Evolutionary conservation across 352 stramenopile species (phyloP).

Genomic region (Phytophthora pinifolia): DNA sequence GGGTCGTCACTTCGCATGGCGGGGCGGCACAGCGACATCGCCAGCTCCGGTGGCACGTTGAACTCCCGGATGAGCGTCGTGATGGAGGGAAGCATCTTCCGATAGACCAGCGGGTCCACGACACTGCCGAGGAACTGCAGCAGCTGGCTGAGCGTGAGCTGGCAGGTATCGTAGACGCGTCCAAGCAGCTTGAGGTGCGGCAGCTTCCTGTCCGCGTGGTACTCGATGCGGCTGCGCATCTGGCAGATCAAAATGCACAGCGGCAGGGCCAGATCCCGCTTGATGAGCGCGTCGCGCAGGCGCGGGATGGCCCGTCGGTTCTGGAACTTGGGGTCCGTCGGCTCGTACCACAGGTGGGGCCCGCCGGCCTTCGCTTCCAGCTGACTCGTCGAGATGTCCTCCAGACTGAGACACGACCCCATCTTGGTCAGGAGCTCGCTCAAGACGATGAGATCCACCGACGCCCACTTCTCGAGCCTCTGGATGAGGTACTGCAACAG

Average conservation of each 20-base stretch:
- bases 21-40: constrained; percentile 77
- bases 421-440: constrained; percentile 89
- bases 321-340: constrained; percentile 76
- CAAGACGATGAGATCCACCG: constrained; percentile 84
- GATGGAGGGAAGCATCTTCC: constrained; percentile 72
- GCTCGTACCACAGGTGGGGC: constrained; percentile 78
- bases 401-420: constrained; percentile 83
- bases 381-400: constrained; percentile 84
- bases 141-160: constrained; percentile 85
- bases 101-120: constrained; percentile 68
- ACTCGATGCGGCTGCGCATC: constrained; percentile 85
- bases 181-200: constrained; percentile 81
- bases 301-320: constrained; percentile 82
- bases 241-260: constrained; percentile 84
- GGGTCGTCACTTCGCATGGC: constrained; percentile 77
- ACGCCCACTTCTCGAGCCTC: constrained; percentile 83
- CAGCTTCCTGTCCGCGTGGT: constrained; percentile 52
- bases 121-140: constrained; percentile 84
- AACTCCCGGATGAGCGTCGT: constrained; percentile 68
- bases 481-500: constrained; percentile 92
- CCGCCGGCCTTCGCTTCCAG: constrained; percentile 82
- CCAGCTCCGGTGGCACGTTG: constrained; percentile 69
- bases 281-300: constrained; percentile 82
- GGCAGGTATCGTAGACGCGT: constrained; percentile 79
- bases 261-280: constrained; percentile 72